A percentile compares a stretch with the other conserved stretches of the same genome.
Conservation (phyloP, 1,284 basidiomycete species). For the Neolentinus lepideus region DNA sequence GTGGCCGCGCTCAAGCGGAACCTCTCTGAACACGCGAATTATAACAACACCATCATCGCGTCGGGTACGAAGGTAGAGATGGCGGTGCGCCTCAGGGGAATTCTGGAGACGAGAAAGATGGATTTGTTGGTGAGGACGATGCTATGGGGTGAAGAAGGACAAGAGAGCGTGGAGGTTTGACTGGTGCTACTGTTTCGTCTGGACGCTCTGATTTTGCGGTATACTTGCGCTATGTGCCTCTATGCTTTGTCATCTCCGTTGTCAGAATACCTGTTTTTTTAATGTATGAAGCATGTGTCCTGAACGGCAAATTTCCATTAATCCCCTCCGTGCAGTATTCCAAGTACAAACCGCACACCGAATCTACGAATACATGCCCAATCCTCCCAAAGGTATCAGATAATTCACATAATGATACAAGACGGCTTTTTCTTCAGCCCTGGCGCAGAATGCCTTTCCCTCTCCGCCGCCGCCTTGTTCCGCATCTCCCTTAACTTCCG, state of each 20-base stretch:
- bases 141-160: slow-evolving; percentile 20
- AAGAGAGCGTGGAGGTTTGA: slow-evolving; percentile 1
- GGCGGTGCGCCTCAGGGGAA: slow-evolving; percentile 20
- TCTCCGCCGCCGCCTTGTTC: slow-evolving; percentile 19
- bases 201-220: too few species aligned
- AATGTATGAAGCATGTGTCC: too few species aligned
- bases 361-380: too few species aligned
- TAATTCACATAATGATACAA: slow-evolving; percentile 56
- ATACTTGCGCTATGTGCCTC: too few species aligned
- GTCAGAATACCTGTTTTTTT: too few species aligned
- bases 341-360: too few species aligned
- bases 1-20: slow-evolving; percentile 43
- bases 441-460: slow-evolving; percentile 8
- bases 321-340: too few species aligned
- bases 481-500: slow-evolving; percentile 21
- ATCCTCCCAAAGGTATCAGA: background rate
- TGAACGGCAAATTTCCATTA: too few species aligned
- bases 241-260: too few species aligned
- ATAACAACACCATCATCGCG: slow-evolving; percentile 19
- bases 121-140: slow-evolving; percentile 46
- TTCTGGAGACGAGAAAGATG: slow-evolving; percentile 33
- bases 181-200: too few species aligned
- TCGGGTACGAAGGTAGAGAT: slow-evolving; percentile 22
- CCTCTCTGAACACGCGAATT: slow-evolving; percentile 38
- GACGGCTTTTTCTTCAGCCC: slow-evolving; percentile 41